A percentile compares a stretch with the other conserved stretches of the same genome.
These are phyloP conservation scores for Rhazya stricta DNA, from an alignment of 257 asterid species.

Conservation along the genomic window DNA sequence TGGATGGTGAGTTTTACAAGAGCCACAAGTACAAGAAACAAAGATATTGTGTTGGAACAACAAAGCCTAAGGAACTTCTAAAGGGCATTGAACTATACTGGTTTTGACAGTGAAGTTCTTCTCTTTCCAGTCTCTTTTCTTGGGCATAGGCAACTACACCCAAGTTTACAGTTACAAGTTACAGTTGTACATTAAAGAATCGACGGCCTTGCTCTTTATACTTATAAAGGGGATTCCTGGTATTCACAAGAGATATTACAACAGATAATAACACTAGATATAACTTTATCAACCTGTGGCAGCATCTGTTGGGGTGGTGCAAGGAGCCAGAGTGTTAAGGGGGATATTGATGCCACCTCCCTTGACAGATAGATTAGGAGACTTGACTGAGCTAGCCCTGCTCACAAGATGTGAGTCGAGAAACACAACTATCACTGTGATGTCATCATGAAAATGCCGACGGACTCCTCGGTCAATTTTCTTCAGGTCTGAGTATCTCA, in stretches of 20 bases:
- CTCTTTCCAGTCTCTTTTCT: constrained; percentile 24
- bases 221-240: constrained; percentile 38
- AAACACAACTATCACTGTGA: constrained; percentile 67
- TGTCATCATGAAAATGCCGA: constrained; percentile 86
- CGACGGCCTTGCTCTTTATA: constrained; percentile 36
- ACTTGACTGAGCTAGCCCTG: constrained; percentile 51
- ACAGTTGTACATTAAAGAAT: constrained; percentile 47
- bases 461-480: constrained; percentile 83
- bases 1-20: not conserved
- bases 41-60: not conserved
- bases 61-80: constrained; percentile 13
- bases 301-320: constrained; percentile 31
- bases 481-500: constrained; percentile 92
- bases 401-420: constrained; percentile 69
- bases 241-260: constrained; percentile 34
- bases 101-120: constrained; percentile 22
- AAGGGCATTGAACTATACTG: constrained; percentile 19
- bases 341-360: constrained; percentile 57
- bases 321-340: constrained; percentile 49
- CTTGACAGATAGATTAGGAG: constrained; percentile 55
- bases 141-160: constrained; percentile 33
- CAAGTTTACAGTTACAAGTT: constrained; percentile 40
- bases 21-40: not conserved
- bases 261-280: constrained; percentile 24
- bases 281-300: constrained; percentile 29